Evolutionary conservation across 2,329 filamentous ascomycete genomes (phyloP).

Genomic region (Ascochyta koolunga): DNA sequence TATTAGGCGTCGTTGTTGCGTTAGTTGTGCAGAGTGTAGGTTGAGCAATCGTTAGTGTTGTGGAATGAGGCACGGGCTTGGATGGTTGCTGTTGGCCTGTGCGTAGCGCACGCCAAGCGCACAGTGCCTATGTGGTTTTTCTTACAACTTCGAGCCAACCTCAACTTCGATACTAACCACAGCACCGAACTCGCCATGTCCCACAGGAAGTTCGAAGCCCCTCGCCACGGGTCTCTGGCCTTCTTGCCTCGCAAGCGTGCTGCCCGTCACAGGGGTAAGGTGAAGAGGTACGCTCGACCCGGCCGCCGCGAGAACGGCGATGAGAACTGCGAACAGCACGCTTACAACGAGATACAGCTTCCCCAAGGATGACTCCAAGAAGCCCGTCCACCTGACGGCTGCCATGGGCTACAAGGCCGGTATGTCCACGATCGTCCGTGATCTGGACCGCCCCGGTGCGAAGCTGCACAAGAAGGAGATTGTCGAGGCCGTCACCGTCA

Average conservation of each 20-base stretch:
- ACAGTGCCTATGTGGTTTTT: background rate
- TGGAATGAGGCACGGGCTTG: too few relatives aligned
- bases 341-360: slow-evolving; percentile 66
- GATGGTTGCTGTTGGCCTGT: too few relatives aligned
- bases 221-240: slow-evolving; percentile 81
- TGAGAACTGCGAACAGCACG: slow-evolving; percentile 17
- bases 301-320: slow-evolving; percentile 20
- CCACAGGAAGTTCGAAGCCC: slow-evolving; percentile 80
- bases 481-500: slow-evolving; percentile 51
- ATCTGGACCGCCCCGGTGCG: slow-evolving; percentile 97
- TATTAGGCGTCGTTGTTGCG: too few relatives aligned
- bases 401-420: slow-evolving; percentile 99
- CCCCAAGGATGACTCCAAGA: slow-evolving; percentile 99
- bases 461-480: slow-evolving; percentile 90
- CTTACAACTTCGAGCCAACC: slow-evolving; percentile 5
- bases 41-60: too few relatives aligned
- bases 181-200: slow-evolving; percentile 53
- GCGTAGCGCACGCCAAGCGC: background rate
- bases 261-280: slow-evolving; percentile 92
- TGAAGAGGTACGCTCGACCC: slow-evolving; percentile 85
- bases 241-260: slow-evolving; percentile 77
- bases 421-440: slow-evolving; percentile 99
- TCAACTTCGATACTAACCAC: slow-evolving; percentile 43
- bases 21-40: too few relatives aligned
- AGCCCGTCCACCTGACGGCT: slow-evolving; percentile 98